These are phyloP conservation scores for Kodamaea nitidulidarum DNA, from an alignment of 805 yeast genomes.

Conservation along the genomic window DNA sequence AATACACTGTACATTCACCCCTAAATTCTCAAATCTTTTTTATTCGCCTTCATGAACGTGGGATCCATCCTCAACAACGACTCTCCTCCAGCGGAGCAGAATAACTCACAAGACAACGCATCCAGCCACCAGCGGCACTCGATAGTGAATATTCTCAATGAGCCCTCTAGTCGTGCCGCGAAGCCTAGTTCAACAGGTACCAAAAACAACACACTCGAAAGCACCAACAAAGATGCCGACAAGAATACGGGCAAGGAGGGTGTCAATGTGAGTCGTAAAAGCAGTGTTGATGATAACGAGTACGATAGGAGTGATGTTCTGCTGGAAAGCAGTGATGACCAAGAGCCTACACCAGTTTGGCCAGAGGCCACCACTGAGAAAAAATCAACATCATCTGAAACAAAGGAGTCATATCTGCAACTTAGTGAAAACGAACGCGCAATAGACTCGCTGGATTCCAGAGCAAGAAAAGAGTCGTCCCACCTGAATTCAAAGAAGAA, in stretches of 20 bases:
- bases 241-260: conserved; percentile 36
- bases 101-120: not conserved
- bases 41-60: conserved; percentile 28
- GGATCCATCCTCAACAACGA: conserved; percentile 37
- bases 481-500: no score
- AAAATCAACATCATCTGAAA: no score
- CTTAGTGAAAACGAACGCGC: no score
- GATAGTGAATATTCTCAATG: conserved; percentile 27
- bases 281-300: conserved; percentile 8
- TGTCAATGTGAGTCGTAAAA: conserved; percentile 25
- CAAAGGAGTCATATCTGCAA: no score
- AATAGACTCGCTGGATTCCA: no score
- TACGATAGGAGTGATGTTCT: not conserved
- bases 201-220: conserved; percentile 21
- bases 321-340: not conserved
- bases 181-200: conserved; percentile 6
- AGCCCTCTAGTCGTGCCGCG: conserved; percentile 7
- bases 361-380: no score
- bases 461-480: no score
- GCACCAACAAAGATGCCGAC: conserved; percentile 45
- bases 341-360: no score
- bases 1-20: no score
- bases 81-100: conserved; percentile 16
- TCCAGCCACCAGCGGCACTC: conserved; percentile 24
- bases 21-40: not conserved